These are phyloP conservation scores for Pelargonium cotyledonis DNA, from an alignment of 441 rosid genomes.

Conservation along the genomic window DNA sequence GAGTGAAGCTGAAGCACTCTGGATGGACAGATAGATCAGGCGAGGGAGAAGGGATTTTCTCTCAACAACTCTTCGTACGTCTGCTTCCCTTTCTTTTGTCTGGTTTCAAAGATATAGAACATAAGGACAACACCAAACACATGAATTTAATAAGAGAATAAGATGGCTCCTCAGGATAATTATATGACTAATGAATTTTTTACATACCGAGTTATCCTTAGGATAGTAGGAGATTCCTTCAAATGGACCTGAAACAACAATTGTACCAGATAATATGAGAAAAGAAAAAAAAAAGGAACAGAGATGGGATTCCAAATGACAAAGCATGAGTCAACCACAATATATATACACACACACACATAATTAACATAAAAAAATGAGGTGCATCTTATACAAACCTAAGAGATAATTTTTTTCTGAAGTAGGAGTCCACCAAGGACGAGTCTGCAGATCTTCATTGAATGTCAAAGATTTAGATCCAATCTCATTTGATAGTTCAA, in stretches of 20 bases:
- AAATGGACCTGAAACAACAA: constrained; percentile 65
- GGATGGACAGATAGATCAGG: constrained; percentile 72
- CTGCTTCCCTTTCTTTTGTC: constrained; percentile 68
- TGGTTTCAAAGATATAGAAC: constrained; percentile 19
- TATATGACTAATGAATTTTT: no score
- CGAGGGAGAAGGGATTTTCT: constrained; percentile 86
- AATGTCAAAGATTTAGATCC: constrained; percentile 62
- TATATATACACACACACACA: constrained; percentile 7
- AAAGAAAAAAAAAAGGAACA: background rate
- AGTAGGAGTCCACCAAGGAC: constrained; percentile 99
- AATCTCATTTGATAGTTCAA: constrained; percentile 77
- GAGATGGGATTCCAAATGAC: background rate
- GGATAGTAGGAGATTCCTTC: constrained; percentile 71
- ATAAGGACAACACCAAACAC: background rate
- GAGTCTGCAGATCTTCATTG: constrained; percentile 83
- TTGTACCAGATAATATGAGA: constrained; percentile 12
- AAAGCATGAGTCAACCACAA: background rate
- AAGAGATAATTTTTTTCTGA: constrained; percentile 75
- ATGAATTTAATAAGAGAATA: no score
- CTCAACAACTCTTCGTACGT: constrained; percentile 44
- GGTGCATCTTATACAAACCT: constrained; percentile 39
- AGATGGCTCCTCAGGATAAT: background rate
- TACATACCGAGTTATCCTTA: constrained; percentile 55
- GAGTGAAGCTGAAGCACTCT: constrained; percentile 47
- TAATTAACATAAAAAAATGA: constrained; percentile 2